These are phyloP conservation scores for Moesziomyces antarcticus DNA, from an alignment of 1,284 basidiomycete species.

Conservation along the genomic window DNA sequence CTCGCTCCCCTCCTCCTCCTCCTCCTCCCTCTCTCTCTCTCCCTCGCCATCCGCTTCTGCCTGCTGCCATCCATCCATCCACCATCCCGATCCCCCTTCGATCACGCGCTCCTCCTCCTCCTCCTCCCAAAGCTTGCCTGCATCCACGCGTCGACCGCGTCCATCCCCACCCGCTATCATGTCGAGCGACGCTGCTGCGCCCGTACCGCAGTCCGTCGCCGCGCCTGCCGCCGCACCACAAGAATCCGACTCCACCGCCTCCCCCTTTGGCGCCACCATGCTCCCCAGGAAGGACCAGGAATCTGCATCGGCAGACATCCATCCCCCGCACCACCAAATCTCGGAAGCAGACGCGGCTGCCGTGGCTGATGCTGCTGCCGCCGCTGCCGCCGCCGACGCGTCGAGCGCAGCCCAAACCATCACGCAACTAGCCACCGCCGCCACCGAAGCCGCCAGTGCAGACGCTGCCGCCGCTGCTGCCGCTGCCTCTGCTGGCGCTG, in stretches of 20 bases:
- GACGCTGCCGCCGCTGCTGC: slow-evolving; percentile 23
- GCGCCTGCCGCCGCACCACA: slow-evolving; percentile 6
- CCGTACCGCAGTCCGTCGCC: slow-evolving; percentile 3
- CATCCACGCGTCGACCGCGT: slow-evolving; percentile 2
- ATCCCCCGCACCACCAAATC: too few relatives aligned
- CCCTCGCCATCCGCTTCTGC: too few relatives aligned
- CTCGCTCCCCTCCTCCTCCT: too few relatives aligned
- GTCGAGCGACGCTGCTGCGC: slow-evolving; percentile 22
- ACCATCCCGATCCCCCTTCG: too few relatives aligned
- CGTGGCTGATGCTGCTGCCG: slow-evolving; percentile 21
- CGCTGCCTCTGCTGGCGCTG: slow-evolving; percentile 26
- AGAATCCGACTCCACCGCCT: slow-evolving; percentile 3
- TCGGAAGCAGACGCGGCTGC: slow-evolving; percentile 13
- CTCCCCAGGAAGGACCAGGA: slow-evolving; percentile 7
- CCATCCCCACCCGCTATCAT: slow-evolving; percentile 7
- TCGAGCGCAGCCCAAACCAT: slow-evolving; percentile 45
- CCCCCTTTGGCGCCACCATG: slow-evolving; percentile 10
- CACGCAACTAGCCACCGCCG: slow-evolving; percentile 41
- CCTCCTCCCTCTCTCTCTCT: too few relatives aligned
- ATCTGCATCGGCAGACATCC: too few relatives aligned
- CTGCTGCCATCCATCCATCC: too few relatives aligned
- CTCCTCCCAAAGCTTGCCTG: too few relatives aligned
- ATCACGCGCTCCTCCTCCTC: too few relatives aligned
- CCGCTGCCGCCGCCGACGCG: slow-evolving; percentile 42
- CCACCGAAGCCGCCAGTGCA: slow-evolving; percentile 10